Evolutionary conservation across 2,329 filamentous ascomycete species (phyloP), one percentile per base, ranked within the genome.

Genomic region (Sporothrix phasma): DNA sequence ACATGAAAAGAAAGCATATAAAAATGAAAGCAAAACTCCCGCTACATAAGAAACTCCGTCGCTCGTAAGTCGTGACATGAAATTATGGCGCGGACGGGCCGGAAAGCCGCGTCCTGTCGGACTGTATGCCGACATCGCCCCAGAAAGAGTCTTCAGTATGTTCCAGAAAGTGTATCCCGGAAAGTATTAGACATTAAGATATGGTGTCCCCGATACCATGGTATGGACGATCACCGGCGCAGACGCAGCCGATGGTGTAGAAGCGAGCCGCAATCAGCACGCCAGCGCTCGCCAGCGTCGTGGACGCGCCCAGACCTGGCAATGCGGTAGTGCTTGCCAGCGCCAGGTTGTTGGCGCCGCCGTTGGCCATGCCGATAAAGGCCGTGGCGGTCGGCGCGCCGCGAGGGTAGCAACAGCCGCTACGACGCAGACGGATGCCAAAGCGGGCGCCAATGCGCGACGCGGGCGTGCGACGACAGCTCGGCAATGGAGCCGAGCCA

Each of bases 401-500:
- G 76, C 76, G 46, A 80, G 70, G 3, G 75, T 74, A 3, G 76
- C 77, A 46, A 79, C 74, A 2, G 73, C 73, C 11, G 73, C 69
- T 8, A 79, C 66, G 0, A 74, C 75, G 59, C 74, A 75, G 43
- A 77, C 72, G 76, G 79, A n/a, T 79, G 65, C 78, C 77, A 65
- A 78, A 78, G 10, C 77, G 69, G 10, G 72, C 74, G 34, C 77
- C 77, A 70, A 78, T 75, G 70, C 76, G 76, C 26, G 53, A 31
- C 15, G 41, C n/a, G 5, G 5, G 41, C 51, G 17, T 34, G 45
- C 17, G 67, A 68, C 10, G 74, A 77, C 63, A 79, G 68, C 64
- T 74, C 74, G 5, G 76, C 74, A 45, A 78, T 68, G 8, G 73
- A 71, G 4, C 72, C 71, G 3, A 67, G 47, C 68, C 68, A 70